Evolutionary conservation across 495 filamentous ascomycete genomes (phyloP).

Genomic region (Daldinia concentrica): DNA sequence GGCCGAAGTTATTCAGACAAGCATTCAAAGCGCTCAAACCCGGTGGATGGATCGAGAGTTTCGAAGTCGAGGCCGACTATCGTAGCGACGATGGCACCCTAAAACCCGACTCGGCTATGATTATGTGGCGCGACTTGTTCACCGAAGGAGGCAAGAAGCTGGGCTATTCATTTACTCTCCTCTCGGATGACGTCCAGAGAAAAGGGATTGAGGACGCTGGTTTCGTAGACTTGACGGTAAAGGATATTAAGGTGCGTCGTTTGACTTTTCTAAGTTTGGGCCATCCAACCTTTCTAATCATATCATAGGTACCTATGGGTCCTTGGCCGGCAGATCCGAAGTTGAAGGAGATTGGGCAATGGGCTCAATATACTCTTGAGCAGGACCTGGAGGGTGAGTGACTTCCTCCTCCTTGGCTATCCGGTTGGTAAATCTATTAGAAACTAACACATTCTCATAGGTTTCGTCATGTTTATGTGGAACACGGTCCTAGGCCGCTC

Average conservation of each 20-base stretch:
- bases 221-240: constrained; percentile 42
- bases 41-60: constrained; percentile 51
- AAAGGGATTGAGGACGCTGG: constrained; percentile 44
- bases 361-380: constrained; percentile 36
- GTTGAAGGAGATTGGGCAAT: constrained; percentile 59
- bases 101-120: constrained; percentile 32
- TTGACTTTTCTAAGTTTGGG: constrained; percentile 24
- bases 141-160: constrained; percentile 43
- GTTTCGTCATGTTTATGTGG: constrained; percentile 48
- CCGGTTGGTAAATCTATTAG: neutral
- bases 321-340: constrained; percentile 58
- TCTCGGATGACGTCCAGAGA: constrained; percentile 27
- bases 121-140: constrained; percentile 40
- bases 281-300: neutral
- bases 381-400: constrained; percentile 46
- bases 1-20: constrained; percentile 54
- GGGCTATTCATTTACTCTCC: constrained; percentile 34
- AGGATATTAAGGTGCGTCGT: constrained; percentile 46
- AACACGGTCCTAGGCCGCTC: constrained; percentile 46
- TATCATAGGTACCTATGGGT: constrained; percentile 50
- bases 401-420: neutral
- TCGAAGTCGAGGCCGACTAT: constrained; percentile 41
- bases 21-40: constrained; percentile 51
- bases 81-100: constrained; percentile 45
- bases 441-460: constrained; percentile 10